Percentiles rank a stretch among this genome's conserved stretches.
phyloP scores from a whole-genome alignment of 306 rosid species.

The Lithocarpus polystachyus region DNA sequence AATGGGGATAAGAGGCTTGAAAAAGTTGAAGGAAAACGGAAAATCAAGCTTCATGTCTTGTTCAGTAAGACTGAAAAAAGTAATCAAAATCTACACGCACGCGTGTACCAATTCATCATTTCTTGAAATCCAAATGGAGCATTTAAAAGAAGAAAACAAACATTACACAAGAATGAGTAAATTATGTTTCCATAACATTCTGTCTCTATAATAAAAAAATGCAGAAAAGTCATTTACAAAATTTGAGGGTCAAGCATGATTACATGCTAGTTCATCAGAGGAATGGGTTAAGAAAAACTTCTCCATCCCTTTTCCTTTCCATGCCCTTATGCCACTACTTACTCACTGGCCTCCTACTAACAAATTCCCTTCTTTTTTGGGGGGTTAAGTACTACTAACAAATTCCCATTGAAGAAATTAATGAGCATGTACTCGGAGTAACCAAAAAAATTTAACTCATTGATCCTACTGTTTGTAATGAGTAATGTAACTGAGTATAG shows the following conservation, averaged over 20 bases:
- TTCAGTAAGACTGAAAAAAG: too few species aligned
- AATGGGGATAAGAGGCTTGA: too few species aligned
- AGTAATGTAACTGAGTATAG: not conserved
- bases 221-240: conserved; percentile 21
- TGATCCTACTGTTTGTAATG: not conserved
- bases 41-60: too few species aligned
- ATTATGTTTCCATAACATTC: not conserved
- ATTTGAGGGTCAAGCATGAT: conserved; percentile 27
- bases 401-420: conserved; percentile 2
- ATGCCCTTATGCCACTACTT: conserved; percentile 5
- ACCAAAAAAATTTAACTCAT: not conserved
- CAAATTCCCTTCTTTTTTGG: too few species aligned
- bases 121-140: not conserved
- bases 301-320: conserved; percentile 14
- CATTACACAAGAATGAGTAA: not conserved
- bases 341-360: not conserved
- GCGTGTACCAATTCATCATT: too few species aligned
- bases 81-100: too few species aligned
- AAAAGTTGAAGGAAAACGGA: too few species aligned
- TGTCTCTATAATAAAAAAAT: conserved; percentile 1
- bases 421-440: not conserved
- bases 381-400: not conserved
- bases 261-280: conserved; percentile 17
- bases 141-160: not conserved
- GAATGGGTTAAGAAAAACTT: conserved; percentile 7